Evolutionary conservation across 768 basidiomycete genomes (phyloP).

Genomic region (Termitomyces sp.): DNA sequence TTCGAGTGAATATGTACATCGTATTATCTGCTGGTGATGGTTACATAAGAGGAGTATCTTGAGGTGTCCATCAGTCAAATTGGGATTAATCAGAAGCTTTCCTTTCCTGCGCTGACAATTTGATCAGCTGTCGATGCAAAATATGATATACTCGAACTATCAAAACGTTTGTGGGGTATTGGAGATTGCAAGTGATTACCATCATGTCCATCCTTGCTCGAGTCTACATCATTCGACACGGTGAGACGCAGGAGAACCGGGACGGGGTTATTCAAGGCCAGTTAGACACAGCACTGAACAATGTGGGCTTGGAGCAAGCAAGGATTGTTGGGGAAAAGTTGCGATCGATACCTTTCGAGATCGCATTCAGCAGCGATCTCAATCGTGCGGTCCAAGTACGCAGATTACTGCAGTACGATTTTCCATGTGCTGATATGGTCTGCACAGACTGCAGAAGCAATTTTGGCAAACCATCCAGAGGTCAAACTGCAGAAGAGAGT

Average conservation of each 20-base stretch:
- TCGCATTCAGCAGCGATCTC: slow-evolving; percentile 72
- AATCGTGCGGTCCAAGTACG: slow-evolving; percentile 61
- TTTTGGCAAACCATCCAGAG: slow-evolving; percentile 51
- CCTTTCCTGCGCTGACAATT: neutral
- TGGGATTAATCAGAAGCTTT: neutral
- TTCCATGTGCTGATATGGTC: slow-evolving; percentile 7
- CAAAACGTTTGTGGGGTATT: neutral
- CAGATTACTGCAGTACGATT: slow-evolving; percentile 1
- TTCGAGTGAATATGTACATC: neutral
- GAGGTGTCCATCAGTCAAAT: neutral
- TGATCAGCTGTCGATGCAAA: slow-evolving; percentile 10
- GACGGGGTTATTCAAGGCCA: slow-evolving; percentile 73
- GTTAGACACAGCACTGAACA: slow-evolving; percentile 64
- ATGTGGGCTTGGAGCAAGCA: slow-evolving; percentile 58
- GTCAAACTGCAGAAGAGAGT: slow-evolving; percentile 39
- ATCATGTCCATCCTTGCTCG: slow-evolving; percentile 32
- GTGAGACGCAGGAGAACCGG: slow-evolving; percentile 72
- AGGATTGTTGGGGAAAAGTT: slow-evolving; percentile 50
- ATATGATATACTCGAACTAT: slow-evolving; percentile 11
- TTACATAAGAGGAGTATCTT: neutral
- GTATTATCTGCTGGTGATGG: neutral
- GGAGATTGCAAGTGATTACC: slow-evolving; percentile 5
- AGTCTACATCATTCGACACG: slow-evolving; percentile 72
- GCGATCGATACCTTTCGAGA: slow-evolving; percentile 49
- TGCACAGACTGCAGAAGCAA: slow-evolving; percentile 62